A percentile compares a stretch with the other conserved stretches of the same genome.
phyloP scores from a whole-genome alignment of 208 protist genomes.

The Wallacemonas sp. region DNA sequence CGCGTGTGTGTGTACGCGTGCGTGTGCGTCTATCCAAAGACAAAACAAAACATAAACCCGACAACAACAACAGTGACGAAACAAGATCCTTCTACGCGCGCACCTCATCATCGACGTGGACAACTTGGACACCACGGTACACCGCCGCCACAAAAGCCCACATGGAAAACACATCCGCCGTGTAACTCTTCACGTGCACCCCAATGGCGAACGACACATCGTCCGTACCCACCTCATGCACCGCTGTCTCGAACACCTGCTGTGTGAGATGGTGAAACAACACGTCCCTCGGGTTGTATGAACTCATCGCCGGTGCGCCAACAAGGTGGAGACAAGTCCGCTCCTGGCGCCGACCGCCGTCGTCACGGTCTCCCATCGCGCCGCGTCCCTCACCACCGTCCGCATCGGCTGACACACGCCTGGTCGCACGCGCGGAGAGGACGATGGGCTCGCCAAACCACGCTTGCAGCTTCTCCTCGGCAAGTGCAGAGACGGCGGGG shows the following conservation, averaged over 20 bases:
- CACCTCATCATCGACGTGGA: neutral
- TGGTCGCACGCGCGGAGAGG: neutral
- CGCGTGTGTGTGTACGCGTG: neutral
- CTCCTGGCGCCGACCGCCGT: neutral
- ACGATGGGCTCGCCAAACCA: constrained; percentile 54
- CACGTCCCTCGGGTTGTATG: constrained; percentile 38
- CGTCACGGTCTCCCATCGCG: neutral
- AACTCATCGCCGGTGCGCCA: constrained; percentile 61
- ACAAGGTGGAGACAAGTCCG: constrained; percentile 25
- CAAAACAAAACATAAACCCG: neutral
- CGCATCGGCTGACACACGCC: no score
- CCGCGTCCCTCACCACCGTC: neutral
- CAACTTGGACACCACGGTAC: constrained; percentile 21
- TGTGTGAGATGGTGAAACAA: constrained; percentile 54
- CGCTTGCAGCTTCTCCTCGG: constrained; percentile 41
- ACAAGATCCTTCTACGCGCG: neutral
- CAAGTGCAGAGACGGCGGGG: constrained; percentile 31
- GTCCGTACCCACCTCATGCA: constrained; percentile 76
- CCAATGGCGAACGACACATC: constrained; percentile 67
- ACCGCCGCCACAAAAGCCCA: constrained; percentile 78
- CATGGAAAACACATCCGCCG: constrained; percentile 71
- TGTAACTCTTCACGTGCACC: constrained; percentile 83
- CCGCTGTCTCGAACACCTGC: constrained; percentile 70
- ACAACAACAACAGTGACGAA: neutral
- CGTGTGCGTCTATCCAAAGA: neutral